These are phyloP conservation scores for Phlebiopsis gigantea DNA, from an alignment of 768 basidiomycete species.

Conservation along the genomic window DNA sequence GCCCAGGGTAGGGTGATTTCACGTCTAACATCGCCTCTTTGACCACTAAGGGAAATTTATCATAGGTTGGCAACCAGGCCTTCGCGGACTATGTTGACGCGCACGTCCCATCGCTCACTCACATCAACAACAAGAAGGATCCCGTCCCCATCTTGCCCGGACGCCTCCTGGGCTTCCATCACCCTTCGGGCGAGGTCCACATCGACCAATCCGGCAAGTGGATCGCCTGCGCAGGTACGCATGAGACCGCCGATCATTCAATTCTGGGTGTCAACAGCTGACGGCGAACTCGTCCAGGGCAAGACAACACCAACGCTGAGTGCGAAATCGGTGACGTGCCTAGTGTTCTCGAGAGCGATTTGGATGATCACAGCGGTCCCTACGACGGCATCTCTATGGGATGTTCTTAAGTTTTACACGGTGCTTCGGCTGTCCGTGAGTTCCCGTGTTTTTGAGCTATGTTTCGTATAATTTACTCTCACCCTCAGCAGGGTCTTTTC, in stretches of 20 bases:
- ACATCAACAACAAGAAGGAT: conserved; percentile 49
- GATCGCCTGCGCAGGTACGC: conserved; percentile 41
- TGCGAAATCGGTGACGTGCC: conserved; percentile 52
- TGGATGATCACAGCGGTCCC: conserved; percentile 44
- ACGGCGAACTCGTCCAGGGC: conserved; percentile 30
- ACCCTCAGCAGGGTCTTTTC: no score
- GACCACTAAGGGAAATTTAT: background rate
- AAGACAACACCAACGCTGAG: conserved; percentile 50
- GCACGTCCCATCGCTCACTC: conserved; percentile 37
- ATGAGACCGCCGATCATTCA: background rate
- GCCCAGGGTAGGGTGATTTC: conserved; percentile 24
- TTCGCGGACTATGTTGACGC: conserved; percentile 55
- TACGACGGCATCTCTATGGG: conserved; percentile 27
- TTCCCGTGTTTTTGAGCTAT: no score
- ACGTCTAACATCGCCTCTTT: background rate
- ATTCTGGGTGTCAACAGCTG: no score
- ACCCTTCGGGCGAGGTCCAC: conserved; percentile 36
- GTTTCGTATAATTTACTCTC: no score
- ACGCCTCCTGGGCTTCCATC: conserved; percentile 38
- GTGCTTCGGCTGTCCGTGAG: no score
- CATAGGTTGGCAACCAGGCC: conserved; percentile 49
- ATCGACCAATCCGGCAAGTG: conserved; percentile 41
- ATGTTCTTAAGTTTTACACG: background rate
- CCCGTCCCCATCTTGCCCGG: conserved; percentile 32
- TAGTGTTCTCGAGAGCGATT: conserved; percentile 39